Evolutionary conservation across 108 stramenopile species (phyloP).

Genomic region (Bacterosira constricta): DNA sequence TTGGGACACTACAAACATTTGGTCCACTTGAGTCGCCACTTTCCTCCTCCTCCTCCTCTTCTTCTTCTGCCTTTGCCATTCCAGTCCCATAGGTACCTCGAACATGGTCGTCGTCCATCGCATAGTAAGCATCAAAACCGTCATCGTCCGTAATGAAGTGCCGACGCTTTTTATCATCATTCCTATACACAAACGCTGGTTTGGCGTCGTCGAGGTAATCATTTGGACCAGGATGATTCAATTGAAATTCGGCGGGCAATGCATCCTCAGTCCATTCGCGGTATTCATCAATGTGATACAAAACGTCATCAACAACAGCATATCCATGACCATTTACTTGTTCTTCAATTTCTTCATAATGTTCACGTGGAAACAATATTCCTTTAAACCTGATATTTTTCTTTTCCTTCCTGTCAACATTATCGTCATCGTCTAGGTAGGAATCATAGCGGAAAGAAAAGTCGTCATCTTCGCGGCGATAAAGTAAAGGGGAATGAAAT

Average conservation of each 20-base stretch:
- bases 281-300: slow-evolving; percentile 20
- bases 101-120: slow-evolving; percentile 58
- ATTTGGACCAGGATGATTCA: slow-evolving; percentile 4
- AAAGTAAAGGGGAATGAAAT: slow-evolving; percentile 37
- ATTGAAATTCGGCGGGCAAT: neutral
- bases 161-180: slow-evolving; percentile 13
- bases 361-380: slow-evolving; percentile 18
- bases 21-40: neutral
- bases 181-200: slow-evolving; percentile 9
- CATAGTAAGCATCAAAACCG: slow-evolving; percentile 53
- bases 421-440: slow-evolving; percentile 14
- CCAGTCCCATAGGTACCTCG: slow-evolving; percentile 36
- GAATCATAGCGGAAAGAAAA: neutral
- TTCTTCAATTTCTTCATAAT: neutral
- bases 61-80: slow-evolving; percentile 8
- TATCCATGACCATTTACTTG: slow-evolving; percentile 38
- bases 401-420: neutral
- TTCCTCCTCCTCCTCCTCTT: neutral
- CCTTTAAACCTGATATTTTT: neutral
- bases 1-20: slow-evolving; percentile 44
- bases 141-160: slow-evolving; percentile 45
- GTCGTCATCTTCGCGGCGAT: slow-evolving; percentile 31
- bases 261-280: slow-evolving; percentile 6
- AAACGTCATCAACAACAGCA: slow-evolving; percentile 48
- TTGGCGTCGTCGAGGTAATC: neutral